These are phyloP conservation scores for Leptosphaerulina australis DNA, from an alignment of 2,329 filamentous ascomycete genomes.

Conservation along the genomic window DNA sequence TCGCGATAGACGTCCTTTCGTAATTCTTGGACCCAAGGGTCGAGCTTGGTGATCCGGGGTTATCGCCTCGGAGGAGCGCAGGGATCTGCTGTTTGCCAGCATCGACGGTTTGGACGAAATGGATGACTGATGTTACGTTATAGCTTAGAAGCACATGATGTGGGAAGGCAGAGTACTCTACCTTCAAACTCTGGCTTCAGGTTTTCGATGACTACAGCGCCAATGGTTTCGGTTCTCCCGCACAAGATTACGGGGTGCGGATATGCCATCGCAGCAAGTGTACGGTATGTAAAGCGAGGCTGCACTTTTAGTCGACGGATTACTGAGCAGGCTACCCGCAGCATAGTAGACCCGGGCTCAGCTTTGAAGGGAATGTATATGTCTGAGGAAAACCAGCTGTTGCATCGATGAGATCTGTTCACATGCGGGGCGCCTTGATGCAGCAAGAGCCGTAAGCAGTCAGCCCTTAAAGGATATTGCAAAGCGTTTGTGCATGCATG, in stretches of 20 bases:
- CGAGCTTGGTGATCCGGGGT: not conserved
- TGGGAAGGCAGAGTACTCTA: not conserved
- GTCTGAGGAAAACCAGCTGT: not conserved
- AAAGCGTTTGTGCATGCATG: no score
- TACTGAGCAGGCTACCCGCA: not conserved
- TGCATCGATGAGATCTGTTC: not conserved
- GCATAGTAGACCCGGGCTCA: not conserved
- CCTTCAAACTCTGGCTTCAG: conserved; percentile 19
- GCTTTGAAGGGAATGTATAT: not conserved
- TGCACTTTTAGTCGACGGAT: not conserved
- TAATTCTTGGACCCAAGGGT: conserved; percentile 13
- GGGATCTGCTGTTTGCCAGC: conserved; percentile 14
- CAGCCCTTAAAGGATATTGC: no score
- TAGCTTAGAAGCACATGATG: no score
- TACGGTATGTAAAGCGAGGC: not conserved
- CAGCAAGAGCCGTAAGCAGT: not conserved
- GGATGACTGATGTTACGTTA: conserved; percentile 2
- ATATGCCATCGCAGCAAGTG: not conserved
- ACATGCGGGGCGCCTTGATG: not conserved
- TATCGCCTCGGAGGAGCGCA: conserved; percentile 6
- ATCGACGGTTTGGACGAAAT: conserved; percentile 9
- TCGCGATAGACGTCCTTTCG: conserved; percentile 3
- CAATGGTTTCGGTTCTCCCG: conserved; percentile 16
- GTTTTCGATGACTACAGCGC: conserved; percentile 6
- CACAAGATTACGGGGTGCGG: conserved; percentile 15